Conservation (phyloP, 2,329 filamentous ascomycete genomes). For the Dichotomopilus funicola region DNA sequence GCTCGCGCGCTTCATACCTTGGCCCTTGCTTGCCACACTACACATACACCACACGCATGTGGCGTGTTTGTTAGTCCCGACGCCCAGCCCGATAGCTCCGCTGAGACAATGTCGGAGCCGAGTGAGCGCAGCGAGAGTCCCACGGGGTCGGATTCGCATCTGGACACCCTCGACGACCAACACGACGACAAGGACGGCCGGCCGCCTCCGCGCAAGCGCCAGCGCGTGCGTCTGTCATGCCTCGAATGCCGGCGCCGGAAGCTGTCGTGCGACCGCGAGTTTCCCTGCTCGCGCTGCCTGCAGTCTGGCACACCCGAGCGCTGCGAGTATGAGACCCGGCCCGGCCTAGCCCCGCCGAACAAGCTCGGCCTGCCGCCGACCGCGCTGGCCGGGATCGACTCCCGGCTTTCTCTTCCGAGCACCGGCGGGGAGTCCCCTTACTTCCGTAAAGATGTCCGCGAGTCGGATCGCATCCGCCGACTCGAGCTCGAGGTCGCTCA, state of each 20-base stretch:
- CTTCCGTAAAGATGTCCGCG: conserved; percentile 37
- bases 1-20: neutral
- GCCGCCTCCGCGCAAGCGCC: conserved; percentile 48
- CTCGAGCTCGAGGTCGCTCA: conserved; percentile 54
- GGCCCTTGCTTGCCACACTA: conserved; percentile 9
- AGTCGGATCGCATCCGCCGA: conserved; percentile 52
- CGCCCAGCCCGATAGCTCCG: conserved; percentile 17
- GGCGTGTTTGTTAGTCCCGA: conserved; percentile 8
- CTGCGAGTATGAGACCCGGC: conserved; percentile 51
- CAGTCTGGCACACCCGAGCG: conserved; percentile 55
- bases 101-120: conserved; percentile 23
- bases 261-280: conserved; percentile 54
- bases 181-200: conserved; percentile 15
- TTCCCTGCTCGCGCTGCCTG: conserved; percentile 56
- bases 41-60: neutral
- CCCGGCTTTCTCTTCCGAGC: conserved; percentile 37
- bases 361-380: conserved; percentile 41
- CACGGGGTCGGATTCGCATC: conserved; percentile 14
- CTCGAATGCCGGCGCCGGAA: conserved; percentile 56
- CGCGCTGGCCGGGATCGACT: conserved; percentile 41
- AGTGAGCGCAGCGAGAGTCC: conserved; percentile 22
- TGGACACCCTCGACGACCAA: neutral
- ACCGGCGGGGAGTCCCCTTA: conserved; percentile 31
- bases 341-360: conserved; percentile 31
- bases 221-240: conserved; percentile 53